Evolutionary conservation across 1,284 basidiomycete species (phyloP).

Genomic region (Pseudozyma thailandica): DNA sequence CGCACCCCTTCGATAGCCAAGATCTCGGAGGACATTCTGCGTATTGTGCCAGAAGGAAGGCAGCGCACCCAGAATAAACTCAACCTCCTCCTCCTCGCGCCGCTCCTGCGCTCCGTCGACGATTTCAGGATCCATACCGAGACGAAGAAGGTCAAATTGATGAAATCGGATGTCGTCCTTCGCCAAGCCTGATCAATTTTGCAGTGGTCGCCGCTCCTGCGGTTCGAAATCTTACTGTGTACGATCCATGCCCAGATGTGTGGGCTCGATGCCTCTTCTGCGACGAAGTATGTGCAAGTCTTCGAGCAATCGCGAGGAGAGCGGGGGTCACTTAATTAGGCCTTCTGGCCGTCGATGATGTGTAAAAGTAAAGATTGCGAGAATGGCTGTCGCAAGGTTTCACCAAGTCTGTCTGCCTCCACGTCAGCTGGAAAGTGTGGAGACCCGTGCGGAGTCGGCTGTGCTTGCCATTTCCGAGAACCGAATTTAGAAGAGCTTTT

Average conservation of each 20-base stretch:
- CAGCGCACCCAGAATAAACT: conserved; percentile 38
- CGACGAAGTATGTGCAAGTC: too few relatives aligned
- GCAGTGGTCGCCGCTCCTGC: background rate
- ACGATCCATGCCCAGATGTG: background rate
- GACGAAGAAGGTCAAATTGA: too few relatives aligned
- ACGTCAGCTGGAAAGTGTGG: conserved; percentile 6
- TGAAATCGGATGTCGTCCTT: background rate
- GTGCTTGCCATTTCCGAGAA: conserved; percentile 1
- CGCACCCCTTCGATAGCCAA: conserved; percentile 20
- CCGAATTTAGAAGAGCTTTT: conserved; percentile 14
- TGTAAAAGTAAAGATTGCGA: background rate
- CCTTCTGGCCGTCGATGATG: background rate
- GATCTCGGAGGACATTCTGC: conserved; percentile 40
- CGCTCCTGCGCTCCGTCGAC: conserved; percentile 12
- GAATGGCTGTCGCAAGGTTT: background rate
- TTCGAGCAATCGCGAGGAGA: too few relatives aligned
- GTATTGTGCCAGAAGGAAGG: conserved; percentile 41
- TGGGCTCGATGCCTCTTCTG: background rate
- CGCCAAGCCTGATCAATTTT: too few relatives aligned
- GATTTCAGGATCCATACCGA: conserved; percentile 18
- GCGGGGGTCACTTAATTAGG: background rate
- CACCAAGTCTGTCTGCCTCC: conserved; percentile 1
- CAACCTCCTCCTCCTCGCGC: conserved; percentile 41
- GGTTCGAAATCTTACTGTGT: background rate
- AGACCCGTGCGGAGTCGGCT: conserved; percentile 20